A percentile compares a stretch with the other conserved stretches of the same genome.
phyloP scores from a whole-genome alignment of 345 rosid genomes.

The Aquilaria sinensis region DNA sequence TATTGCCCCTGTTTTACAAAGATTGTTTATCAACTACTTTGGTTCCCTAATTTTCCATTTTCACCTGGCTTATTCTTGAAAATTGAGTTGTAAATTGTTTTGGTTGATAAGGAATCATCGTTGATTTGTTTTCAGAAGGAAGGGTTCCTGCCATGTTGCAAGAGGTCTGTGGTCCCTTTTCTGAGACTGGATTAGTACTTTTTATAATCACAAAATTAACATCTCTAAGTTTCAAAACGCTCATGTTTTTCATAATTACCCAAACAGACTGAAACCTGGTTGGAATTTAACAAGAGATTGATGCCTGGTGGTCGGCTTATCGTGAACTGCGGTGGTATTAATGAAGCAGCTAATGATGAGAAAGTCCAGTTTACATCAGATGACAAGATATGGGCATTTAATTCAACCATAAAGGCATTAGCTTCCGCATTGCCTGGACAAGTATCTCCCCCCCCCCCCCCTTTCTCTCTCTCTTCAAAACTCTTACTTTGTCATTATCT shows the following conservation, averaged over 20 bases:
- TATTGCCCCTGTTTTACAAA: too few species aligned
- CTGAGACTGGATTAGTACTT: not conserved
- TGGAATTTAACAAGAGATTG: conserved; percentile 47
- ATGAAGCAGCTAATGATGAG: conserved; percentile 21
- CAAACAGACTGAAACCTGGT: conserved; percentile 59
- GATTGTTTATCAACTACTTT: too few species aligned
- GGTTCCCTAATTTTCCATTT: too few species aligned
- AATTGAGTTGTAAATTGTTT: not conserved
- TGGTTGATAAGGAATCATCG: conserved; percentile 45
- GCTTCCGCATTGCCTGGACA: conserved; percentile 62
- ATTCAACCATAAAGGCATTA: conserved; percentile 59
- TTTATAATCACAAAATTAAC: not conserved
- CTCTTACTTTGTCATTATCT: not conserved
- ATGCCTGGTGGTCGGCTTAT: conserved; percentile 68
- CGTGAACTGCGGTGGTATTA: conserved; percentile 79
- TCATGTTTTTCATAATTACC: not conserved
- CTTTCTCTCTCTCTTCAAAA: not conserved
- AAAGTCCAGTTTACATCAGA: conserved; percentile 13
- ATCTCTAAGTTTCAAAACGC: not conserved
- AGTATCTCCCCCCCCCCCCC: conserved; percentile 27
- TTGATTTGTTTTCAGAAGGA: conserved; percentile 74
- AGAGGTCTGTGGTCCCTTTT: conserved; percentile 34
- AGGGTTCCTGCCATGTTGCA: conserved; percentile 58
- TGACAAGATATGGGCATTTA: conserved; percentile 38
- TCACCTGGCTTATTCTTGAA: too few species aligned